These are phyloP conservation scores for Lepidium campestre DNA, from an alignment of 441 rosid species.

Conservation along the genomic window DNA sequence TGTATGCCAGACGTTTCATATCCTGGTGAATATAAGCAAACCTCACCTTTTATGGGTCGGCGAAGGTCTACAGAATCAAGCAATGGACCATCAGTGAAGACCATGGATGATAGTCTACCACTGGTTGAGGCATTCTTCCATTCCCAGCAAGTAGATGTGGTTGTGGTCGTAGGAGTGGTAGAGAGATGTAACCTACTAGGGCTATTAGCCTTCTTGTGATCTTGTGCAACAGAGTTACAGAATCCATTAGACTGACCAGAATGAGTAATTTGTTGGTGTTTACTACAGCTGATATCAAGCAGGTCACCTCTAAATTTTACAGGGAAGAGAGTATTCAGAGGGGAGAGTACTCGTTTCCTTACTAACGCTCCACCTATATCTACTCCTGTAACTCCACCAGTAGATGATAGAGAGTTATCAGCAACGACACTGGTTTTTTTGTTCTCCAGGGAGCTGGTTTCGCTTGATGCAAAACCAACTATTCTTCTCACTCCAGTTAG, in stretches of 20 bases:
- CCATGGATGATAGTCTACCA: slow-evolving; percentile 34
- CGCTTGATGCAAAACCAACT: slow-evolving; percentile 71
- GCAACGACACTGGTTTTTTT: slow-evolving; percentile 33
- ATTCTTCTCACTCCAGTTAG: slow-evolving; percentile 65
- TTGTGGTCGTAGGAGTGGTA: slow-evolving; percentile 32
- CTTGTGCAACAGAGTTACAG: slow-evolving; percentile 36
- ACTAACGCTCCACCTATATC: slow-evolving; percentile 55
- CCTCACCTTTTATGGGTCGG: slow-evolving; percentile 18
- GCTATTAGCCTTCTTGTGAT: slow-evolving; percentile 56
- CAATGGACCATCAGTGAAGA: slow-evolving; percentile 76
- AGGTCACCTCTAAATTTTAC: slow-evolving; percentile 52
- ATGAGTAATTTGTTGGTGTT: slow-evolving; percentile 38
- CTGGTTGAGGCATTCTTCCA: slow-evolving; percentile 32
- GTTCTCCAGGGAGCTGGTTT: slow-evolving; percentile 26
- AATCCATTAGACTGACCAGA: slow-evolving; percentile 26
- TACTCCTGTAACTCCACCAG: slow-evolving; percentile 32
- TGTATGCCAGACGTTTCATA: slow-evolving; percentile 34
- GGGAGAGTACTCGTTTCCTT: slow-evolving; percentile 73
- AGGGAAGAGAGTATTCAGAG: slow-evolving; percentile 56
- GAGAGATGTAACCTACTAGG: slow-evolving; percentile 36
- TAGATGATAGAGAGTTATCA: slow-evolving; percentile 34
- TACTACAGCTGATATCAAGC: slow-evolving; percentile 48
- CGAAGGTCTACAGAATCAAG: slow-evolving; percentile 37
- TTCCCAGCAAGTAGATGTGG: slow-evolving; percentile 46
- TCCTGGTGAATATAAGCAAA: slow-evolving; percentile 35